Base-by-base conservation (phyloP, 306 rosid genomes). In the Alnus glutinosa region DNA sequence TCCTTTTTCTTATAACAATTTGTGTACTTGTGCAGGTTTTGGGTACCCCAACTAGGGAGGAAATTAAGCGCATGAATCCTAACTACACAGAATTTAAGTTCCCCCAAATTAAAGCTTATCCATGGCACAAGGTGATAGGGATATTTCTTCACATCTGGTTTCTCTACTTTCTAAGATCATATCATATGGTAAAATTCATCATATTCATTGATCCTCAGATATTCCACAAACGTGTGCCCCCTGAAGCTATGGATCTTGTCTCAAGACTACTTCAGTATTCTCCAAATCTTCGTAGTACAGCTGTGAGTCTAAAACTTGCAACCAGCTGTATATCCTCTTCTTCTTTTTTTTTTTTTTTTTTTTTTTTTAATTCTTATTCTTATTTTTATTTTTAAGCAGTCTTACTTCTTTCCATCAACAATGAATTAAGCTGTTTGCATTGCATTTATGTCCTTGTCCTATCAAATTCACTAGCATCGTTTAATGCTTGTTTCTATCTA, bases 21-120 rank as follows among this genome's bases (percentile, higher is more conserved):
- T 83, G 47, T 36, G 12, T 78, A 55, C 39, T 50, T 78, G n/a
- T 76, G 86, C 89, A 94, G 98, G 96, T 94, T 83, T 83, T 94
- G 79, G 98, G 98, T 66, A 94, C 98, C 74, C 98, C 98, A 71
- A 94, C 98, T 1, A 90, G 98, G 86, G 98, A 94, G 88, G 98
- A 94, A 86, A 94, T 94, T 79, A 94, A 89, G 80, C 92, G 97
- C 83, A 94, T 94, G 98, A 94, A 94, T 82, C 98, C 98, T 71
- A 92, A 94, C 82, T 94, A 92, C 86, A 92, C 94, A 5, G 98
- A 94, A 80, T 92, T 88, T 83, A 94, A 92, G 76, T 94, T 94
- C 81, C 97, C 97, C 58, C 98, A 94, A 86, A 90, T 94, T 77
- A 94, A 94, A 88, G 98, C 96, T 77, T 96, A 92, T 75, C 98